Conservation (phyloP, 2,329 filamentous ascomycete species). For the Berkeleyomyces basicola region DNA sequence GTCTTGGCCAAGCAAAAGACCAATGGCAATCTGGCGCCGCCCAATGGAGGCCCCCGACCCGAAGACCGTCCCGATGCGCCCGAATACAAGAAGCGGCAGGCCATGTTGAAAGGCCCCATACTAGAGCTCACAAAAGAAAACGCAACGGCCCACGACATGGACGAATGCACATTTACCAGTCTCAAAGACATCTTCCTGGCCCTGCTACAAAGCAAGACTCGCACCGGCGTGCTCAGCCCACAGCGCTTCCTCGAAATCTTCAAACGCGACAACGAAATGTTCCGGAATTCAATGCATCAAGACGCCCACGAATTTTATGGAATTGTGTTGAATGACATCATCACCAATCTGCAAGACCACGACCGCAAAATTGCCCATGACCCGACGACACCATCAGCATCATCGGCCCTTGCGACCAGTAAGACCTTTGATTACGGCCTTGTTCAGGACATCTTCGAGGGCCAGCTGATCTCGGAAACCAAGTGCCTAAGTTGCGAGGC, state of each 20-base stretch:
- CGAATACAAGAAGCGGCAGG: slow-evolving; percentile 96
- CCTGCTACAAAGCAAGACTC: slow-evolving; percentile 61
- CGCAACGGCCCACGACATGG: slow-evolving; percentile 69
- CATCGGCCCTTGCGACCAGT: slow-evolving; percentile 19
- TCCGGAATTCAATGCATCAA: slow-evolving; percentile 91
- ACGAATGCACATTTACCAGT: slow-evolving; percentile 84
- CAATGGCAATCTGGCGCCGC: neutral
- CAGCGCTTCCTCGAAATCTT: slow-evolving; percentile 88
- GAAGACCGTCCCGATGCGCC: slow-evolving; percentile 91
- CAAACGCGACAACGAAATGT: slow-evolving; percentile 91
- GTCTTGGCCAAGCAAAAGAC: slow-evolving; percentile 22
- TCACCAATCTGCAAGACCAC: slow-evolving; percentile 83
- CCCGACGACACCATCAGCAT: slow-evolving; percentile 30
- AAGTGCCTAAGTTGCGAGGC: slow-evolving; percentile 94
- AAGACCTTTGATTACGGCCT: slow-evolving; percentile 43
- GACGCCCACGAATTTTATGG: slow-evolving; percentile 97
- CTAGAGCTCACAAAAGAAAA: slow-evolving; percentile 74
- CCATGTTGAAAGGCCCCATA: slow-evolving; percentile 73
- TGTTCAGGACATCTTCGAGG: slow-evolving; percentile 96
- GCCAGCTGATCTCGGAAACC: slow-evolving; percentile 85
- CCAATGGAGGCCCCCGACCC: slow-evolving; percentile 39
- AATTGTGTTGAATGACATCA: slow-evolving; percentile 85
- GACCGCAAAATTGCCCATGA: slow-evolving; percentile 32
- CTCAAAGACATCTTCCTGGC: slow-evolving; percentile 93
- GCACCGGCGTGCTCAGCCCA: slow-evolving; percentile 81